Evolutionary conservation across 106 monocot species (phyloP), one percentile per base, ranked within the genome.

Genomic region (Dendrobium catenatum): DNA sequence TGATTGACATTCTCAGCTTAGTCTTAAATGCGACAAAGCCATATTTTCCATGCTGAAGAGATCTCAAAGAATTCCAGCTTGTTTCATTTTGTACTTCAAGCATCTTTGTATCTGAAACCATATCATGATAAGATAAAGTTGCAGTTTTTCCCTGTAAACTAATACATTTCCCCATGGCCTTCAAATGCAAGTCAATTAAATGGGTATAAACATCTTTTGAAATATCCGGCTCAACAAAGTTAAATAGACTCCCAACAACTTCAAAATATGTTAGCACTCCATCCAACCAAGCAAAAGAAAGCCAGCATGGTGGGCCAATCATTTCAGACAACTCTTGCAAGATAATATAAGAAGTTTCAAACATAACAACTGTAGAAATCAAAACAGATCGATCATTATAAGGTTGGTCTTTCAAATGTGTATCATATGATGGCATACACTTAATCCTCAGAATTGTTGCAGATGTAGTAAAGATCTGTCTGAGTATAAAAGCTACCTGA

Each of bases 141-240:
- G 94, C 87, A 87, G 76, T 75, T 82, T 89, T 94, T 42, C 97
- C 88, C 86, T 93, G 89, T 26, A 91, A 74, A 47, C 85, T 89
- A 83, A 94, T 91, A 73, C 97, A 94, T 86, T 91, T 98, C 70
- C 97, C 97, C 54, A 98, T 83, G 81, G 81, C 89, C 73, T 73
- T 86, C 76, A 98, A 66, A 84, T 91, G 92, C 66, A 87, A 80
- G 70, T 88, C 84, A 43, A 98, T 80, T 67, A 98, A 54, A 46
- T 85, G 81, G 5, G 79, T 22, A 85, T 87, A 93, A 26, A 89
- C 54, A 83, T 88, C 81, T 61, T 88, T 86, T 54, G 90, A 87
- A 58, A 87, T 80, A 22, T 81, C 84, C 78, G 84, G 88, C 78
- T 87, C 84, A 83, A 72, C 29, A 1, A 72, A 49, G 29, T 79